A percentile compares a stretch with the other conserved stretches of the same genome.
phyloP scores from a whole-genome alignment of 169 alveolate genomes.

The Eimeria zaria region DNA sequence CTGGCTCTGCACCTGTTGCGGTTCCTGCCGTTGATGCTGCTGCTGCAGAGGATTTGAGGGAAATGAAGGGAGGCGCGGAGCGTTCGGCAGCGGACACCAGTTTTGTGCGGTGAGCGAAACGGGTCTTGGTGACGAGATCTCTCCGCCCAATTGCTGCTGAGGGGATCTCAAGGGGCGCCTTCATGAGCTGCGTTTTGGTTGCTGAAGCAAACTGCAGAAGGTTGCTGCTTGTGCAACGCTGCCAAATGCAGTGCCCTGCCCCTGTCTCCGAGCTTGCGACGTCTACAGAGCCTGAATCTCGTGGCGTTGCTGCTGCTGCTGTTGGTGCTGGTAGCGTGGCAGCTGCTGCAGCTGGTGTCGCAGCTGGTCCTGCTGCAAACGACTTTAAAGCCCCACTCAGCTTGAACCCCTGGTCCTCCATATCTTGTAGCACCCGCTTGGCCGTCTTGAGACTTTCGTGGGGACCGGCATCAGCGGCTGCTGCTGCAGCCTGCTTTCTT shows the following conservation, averaged over 20 bases:
- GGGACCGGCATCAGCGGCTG: neutral
- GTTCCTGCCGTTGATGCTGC: neutral
- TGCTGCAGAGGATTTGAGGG: neutral
- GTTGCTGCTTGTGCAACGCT: neutral
- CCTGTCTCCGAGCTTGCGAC: neutral
- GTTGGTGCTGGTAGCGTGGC: too few relatives aligned
- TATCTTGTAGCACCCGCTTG: constrained; percentile 10
- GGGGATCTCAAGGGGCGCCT: neutral
- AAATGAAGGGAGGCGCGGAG: neutral
- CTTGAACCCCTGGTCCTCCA: constrained; percentile 34
- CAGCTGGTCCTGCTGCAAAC: neutral
- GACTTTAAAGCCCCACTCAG: neutral
- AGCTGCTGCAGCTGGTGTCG: neutral
- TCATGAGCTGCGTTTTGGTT: neutral
- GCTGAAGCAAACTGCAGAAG: constrained; percentile 26
- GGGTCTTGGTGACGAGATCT: constrained; percentile 31
- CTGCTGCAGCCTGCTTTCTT: neutral
- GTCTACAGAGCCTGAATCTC: neutral
- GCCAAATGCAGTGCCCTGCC: neutral
- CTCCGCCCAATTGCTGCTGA: constrained; percentile 8
- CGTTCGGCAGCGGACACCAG: neutral
- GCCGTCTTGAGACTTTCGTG: neutral
- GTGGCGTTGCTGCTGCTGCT: neutral
- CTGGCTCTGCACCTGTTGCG: neutral
- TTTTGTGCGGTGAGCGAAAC: constrained; percentile 43